Percentiles rank a stretch among this genome's conserved stretches.
Evolutionary conservation across 805 yeast genomes (phyloP).

Genomic region (Millerozyma acaciae): DNA sequence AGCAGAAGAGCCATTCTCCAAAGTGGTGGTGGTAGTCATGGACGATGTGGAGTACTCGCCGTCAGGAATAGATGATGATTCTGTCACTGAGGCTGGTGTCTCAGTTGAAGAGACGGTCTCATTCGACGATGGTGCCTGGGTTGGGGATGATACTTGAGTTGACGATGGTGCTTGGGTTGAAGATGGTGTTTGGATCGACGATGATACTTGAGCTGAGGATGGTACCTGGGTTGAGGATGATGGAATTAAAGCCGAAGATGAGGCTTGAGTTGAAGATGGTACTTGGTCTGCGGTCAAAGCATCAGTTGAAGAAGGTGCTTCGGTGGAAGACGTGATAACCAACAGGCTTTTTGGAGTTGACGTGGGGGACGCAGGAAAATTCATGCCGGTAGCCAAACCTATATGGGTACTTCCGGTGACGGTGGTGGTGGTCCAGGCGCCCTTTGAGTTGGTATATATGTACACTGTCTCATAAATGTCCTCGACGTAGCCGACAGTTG

Average conservation of each 20-base stretch:
- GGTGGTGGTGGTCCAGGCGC: conserved; percentile 27
- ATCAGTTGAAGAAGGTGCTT: conserved; percentile 2
- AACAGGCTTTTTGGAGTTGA: neutral
- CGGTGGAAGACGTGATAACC: conserved; percentile 3
- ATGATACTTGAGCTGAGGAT: conserved; percentile 4
- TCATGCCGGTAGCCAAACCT: conserved; percentile 6
- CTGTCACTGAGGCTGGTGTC: conserved; percentile 1
- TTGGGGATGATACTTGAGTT: conserved; percentile 1
- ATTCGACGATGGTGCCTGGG: conserved; percentile 3
- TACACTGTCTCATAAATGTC: conserved; percentile 25
- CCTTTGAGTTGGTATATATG: conserved; percentile 26
- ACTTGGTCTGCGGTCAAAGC: neutral
- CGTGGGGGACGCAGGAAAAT: neutral
- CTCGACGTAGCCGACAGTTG: conserved; percentile 23
- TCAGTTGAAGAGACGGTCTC: conserved; percentile 3
- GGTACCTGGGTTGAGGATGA: conserved; percentile 3
- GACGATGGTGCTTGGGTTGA: conserved; percentile 4
- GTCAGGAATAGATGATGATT: conserved; percentile 13
- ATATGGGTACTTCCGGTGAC: conserved; percentile 16
- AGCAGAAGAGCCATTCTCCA: conserved; percentile 17
- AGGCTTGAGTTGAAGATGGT: neutral
- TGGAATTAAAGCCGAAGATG: conserved; percentile 3
- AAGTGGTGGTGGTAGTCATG: conserved; percentile 18
- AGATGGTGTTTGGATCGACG: neutral
- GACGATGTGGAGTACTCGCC: conserved; percentile 19